Evolutionary conservation across 768 basidiomycete species (phyloP).

Genomic region (Boletus rufocinnamomeus): DNA sequence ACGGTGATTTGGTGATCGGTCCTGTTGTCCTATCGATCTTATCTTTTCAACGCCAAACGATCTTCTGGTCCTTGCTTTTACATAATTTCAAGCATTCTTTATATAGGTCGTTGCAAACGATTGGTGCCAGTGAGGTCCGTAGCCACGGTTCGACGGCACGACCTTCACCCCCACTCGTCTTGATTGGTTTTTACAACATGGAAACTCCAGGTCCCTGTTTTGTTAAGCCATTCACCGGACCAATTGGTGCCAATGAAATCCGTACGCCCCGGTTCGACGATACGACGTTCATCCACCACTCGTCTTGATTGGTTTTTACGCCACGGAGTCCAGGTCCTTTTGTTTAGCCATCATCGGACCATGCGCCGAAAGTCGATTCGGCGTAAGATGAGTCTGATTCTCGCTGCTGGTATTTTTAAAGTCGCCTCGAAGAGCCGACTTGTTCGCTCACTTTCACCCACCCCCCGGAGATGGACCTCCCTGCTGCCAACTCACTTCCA

Average conservation of each 20-base stretch:
- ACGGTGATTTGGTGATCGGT: background rate
- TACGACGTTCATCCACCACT: too few species aligned
- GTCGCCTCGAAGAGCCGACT: background rate
- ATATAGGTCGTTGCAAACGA: conserved; percentile 1
- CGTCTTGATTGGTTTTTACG: too few species aligned
- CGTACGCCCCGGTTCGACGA: too few species aligned
- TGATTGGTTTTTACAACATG: too few species aligned
- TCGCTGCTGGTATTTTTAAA: conserved; percentile 6
- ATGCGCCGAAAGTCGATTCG: background rate
- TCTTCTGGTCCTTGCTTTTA: background rate
- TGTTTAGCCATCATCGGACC: conserved; percentile 1
- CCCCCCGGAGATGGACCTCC: conserved; percentile 5
- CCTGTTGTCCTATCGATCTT: background rate
- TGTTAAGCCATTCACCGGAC: too few species aligned
- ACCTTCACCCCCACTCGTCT: background rate
- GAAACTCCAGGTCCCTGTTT: too few species aligned
- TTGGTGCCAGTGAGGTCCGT: background rate
- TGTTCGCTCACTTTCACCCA: background rate
- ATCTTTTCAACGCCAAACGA: background rate
- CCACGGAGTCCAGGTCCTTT: background rate
- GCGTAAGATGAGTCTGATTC: background rate
- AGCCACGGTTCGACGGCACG: background rate
- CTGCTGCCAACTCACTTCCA: background rate
- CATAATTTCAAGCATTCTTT: background rate
- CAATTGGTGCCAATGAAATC: too few species aligned